Conservation (phyloP, 2,329 filamentous ascomycete genomes). For the Ophiocordyceps camponoti-floridani region DNA sequence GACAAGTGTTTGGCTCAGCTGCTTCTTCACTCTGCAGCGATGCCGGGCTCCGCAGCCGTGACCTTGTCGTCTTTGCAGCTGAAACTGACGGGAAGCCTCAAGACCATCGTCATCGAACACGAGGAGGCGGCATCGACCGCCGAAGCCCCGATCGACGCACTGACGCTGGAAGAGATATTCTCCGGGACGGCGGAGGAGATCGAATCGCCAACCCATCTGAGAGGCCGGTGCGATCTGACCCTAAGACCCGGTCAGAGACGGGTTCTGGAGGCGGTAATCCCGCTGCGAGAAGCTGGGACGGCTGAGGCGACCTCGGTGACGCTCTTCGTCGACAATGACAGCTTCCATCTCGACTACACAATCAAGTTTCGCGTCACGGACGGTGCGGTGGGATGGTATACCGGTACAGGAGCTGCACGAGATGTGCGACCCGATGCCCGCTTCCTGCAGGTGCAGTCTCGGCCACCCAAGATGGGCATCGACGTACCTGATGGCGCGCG, state of each 20-base stretch:
- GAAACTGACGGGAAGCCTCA: constrained; percentile 38
- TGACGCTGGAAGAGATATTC: constrained; percentile 13
- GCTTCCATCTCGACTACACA: constrained; percentile 50
- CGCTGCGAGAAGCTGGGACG: constrained; percentile 68
- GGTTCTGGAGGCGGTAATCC: constrained; percentile 53
- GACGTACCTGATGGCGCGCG: constrained; percentile 40
- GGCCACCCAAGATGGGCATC: constrained; percentile 82
- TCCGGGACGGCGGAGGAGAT: constrained; percentile 5
- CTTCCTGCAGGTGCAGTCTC: constrained; percentile 58
- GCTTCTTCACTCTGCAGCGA: constrained; percentile 35
- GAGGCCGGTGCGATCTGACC: constrained; percentile 43
- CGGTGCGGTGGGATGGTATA: constrained; percentile 30
- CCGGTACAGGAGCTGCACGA: constrained; percentile 18
- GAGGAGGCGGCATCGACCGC: constrained; percentile 5
- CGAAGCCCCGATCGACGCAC: constrained; percentile 4
- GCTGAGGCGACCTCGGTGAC: constrained; percentile 46
- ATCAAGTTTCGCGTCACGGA: constrained; percentile 30
- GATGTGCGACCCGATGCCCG: constrained; percentile 31
- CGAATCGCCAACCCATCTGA: constrained; percentile 20
- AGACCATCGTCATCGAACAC: constrained; percentile 33
- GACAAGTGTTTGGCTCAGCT: constrained; percentile 41
- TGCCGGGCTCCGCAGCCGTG: constrained; percentile 31
- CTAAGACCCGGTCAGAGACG: constrained; percentile 49
- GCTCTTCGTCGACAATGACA: constrained; percentile 42
- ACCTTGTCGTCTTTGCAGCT: constrained; percentile 32